These are phyloP conservation scores for Lentinula boryana DNA, from an alignment of 768 basidiomycete genomes.

Conservation along the genomic window DNA sequence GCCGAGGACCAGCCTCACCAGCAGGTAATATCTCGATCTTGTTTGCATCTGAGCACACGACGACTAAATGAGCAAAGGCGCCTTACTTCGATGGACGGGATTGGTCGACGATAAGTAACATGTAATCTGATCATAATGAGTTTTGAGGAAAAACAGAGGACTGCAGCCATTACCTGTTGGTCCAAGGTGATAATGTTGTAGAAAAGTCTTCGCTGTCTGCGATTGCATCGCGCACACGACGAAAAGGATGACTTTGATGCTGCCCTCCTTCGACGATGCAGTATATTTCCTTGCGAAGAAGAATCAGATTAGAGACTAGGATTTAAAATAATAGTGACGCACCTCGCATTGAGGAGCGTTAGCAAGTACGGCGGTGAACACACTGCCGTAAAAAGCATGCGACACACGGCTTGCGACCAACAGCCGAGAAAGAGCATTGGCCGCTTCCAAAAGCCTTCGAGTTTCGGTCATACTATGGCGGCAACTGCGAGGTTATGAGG, in stretches of 20 bases:
- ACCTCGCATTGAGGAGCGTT: constrained; percentile 64
- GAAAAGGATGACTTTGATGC: constrained; percentile 61
- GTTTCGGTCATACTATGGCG: constrained; percentile 57
- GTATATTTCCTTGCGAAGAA: constrained; percentile 59
- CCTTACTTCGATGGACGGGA: constrained; percentile 73
- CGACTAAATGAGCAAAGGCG: not conserved
- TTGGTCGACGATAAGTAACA: constrained; percentile 66
- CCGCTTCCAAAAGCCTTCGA: constrained; percentile 70
- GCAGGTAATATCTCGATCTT: constrained; percentile 83
- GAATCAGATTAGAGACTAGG: constrained; percentile 8
- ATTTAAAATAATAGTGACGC: constrained; percentile 18
- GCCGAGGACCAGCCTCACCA: constrained; percentile 76
- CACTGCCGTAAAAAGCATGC: constrained; percentile 78
- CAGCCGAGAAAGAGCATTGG: constrained; percentile 62
- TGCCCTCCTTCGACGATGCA: constrained; percentile 80
- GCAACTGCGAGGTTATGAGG: constrained; percentile 15
- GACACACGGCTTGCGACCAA: constrained; percentile 54
- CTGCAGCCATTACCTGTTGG: constrained; percentile 53
- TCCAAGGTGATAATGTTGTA: constrained; percentile 76
- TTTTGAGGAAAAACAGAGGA: constrained; percentile 3
- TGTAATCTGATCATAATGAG: constrained; percentile 47
- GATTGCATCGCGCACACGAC: constrained; percentile 73
- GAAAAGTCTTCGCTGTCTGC: constrained; percentile 59
- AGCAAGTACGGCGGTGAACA: constrained; percentile 65
- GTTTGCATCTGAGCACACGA: constrained; percentile 3